Conservation (phyloP, 371 early-diverging fungal species). For the Mortierella polycephala region DNA sequence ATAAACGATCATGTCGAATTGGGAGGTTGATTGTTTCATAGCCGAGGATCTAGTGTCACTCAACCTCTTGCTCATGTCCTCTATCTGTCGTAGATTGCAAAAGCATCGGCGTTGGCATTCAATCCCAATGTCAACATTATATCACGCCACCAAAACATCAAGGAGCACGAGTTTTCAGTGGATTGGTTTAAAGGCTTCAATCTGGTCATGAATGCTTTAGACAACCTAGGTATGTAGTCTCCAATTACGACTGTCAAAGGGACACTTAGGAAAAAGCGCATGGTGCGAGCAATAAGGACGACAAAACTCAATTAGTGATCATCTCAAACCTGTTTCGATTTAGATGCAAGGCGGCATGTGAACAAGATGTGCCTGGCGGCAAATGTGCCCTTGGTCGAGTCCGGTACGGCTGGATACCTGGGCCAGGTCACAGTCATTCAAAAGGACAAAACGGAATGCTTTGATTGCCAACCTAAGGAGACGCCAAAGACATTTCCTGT, state of each 20-base stretch:
- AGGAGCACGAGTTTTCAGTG: conserved; percentile 81
- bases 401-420: conserved; percentile 96
- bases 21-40: not conserved
- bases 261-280: not conserved
- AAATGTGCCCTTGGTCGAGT: conserved; percentile 92
- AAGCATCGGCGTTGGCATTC: conserved; percentile 82
- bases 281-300: too few relatives aligned
- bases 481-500: conserved; percentile 92
- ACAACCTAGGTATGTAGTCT: conserved; percentile 86
- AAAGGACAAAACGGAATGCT: conserved; percentile 90
- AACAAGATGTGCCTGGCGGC: conserved; percentile 96
- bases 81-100: conserved; percentile 68
- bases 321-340: not conserved
- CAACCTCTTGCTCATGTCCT: not conserved
- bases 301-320: too few relatives aligned
- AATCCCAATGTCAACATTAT: conserved; percentile 82
- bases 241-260: conserved; percentile 9
- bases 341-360: conserved; percentile 95
- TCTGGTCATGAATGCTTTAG: conserved; percentile 98
- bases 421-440: conserved; percentile 96
- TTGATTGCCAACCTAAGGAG: conserved; percentile 96
- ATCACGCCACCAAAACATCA: conserved; percentile 88
- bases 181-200: conserved; percentile 94
- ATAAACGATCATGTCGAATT: not conserved
- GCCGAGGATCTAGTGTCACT: not conserved